A percentile compares a stretch with the other conserved stretches of the same genome.
Evolutionary conservation across 257 asterid species (phyloP).

Genomic region (Ballota nigra): DNA sequence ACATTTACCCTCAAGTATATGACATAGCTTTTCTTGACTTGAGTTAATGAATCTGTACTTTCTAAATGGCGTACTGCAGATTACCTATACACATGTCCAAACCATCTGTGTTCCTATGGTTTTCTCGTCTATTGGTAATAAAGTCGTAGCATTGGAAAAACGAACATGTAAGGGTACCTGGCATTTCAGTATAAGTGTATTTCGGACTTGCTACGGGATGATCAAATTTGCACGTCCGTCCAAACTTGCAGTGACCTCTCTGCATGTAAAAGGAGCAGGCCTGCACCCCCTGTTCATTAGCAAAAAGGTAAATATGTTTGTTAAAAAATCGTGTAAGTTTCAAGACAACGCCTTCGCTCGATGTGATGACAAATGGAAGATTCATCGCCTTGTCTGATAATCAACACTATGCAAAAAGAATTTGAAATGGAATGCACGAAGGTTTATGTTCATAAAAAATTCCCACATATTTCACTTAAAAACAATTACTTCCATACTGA

Average conservation of each 20-base stretch:
- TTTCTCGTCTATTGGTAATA: background rate
- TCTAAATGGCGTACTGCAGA: background rate
- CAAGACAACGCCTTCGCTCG: background rate
- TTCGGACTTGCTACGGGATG: constrained; percentile 59
- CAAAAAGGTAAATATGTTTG: background rate
- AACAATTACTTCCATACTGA: background rate
- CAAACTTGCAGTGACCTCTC: constrained; percentile 81
- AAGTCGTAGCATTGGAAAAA: constrained; percentile 18
- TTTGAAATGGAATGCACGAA: background rate
- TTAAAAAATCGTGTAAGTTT: background rate
- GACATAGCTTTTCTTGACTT: background rate
- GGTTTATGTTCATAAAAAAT: too few species aligned
- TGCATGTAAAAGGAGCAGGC: constrained; percentile 80
- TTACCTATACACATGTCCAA: background rate
- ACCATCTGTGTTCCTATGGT: background rate
- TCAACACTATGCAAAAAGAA: background rate
- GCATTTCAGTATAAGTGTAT: constrained; percentile 57
- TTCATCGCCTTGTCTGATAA: background rate
- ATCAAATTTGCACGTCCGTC: constrained; percentile 76
- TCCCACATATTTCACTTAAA: too few species aligned
- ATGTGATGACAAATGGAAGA: too few species aligned
- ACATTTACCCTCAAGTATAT: too few species aligned
- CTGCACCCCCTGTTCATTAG: constrained; percentile 64
- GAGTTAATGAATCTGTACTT: too few species aligned
- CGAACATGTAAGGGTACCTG: constrained; percentile 41